Base-by-base conservation (phyloP, 2,329 filamentous ascomycete species). In the Fonsecaea erecta region DNA sequence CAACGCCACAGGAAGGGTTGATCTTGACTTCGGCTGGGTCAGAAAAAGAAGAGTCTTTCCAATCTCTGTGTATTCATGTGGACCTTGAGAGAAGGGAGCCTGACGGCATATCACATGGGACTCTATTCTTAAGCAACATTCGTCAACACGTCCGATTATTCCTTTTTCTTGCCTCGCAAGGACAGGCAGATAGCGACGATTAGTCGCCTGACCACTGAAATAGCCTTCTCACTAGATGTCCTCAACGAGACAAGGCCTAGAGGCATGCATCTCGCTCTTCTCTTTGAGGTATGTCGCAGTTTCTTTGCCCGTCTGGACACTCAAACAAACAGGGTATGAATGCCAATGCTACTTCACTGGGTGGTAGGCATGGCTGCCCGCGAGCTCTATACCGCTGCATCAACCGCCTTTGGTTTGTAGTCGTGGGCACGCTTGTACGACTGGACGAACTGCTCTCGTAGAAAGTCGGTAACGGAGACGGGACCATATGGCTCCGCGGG, bases 361-460 rank as follows among this genome's bases (percentile, higher is more conserved):
- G 34, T 2, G 8, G 11, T 8, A 21, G 32, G 34, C 12, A 46
- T 28, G 26, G 26, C 26, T 35, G 2, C n/a, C 16, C 37, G 28
- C 11, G 14, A n/a, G n/a, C 16, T n/a, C 43, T 48, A 48, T 24
- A 9, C 18, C 2, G 9, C n/a, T 6, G 51, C 40, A 12, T 56
- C 30, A 18, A 62, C 35, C 11, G 18, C 21, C 34, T 32, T 30
- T 35, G 59, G 48, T 34, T 8, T 37, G 35, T 54, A 61, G 24
- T 61, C 59, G n/a, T 54, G 14, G 16, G 59, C 60, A 12, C 60
- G 60, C 32, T 48, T 51, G 24, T 62, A 62, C 11, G 60, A 62
- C 28, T 52, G 52, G 6, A 62, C 43, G 24, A 62, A 62, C 30
- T 62, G 60, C 7, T 56, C 37, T 2, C 34, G 34, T 16, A 62